These are phyloP conservation scores for Neurospora hispaniola DNA, from an alignment of 495 filamentous ascomycete genomes.

Conservation along the genomic window DNA sequence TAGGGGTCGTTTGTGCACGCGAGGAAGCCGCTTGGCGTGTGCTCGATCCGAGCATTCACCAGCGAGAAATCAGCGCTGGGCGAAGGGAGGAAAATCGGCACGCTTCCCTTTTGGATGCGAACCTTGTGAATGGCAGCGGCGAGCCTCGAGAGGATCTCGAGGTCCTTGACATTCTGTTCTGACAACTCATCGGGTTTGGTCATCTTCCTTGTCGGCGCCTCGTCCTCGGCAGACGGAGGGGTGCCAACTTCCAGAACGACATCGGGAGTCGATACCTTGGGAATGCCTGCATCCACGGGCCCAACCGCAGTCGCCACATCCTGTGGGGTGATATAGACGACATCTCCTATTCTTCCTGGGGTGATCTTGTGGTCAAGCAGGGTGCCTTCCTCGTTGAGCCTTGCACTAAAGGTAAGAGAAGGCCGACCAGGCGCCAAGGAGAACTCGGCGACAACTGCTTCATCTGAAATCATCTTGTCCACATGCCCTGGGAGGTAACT, in stretches of 20 bases:
- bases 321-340: slow-evolving; percentile 60
- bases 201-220: slow-evolving; percentile 21
- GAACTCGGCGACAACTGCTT: slow-evolving; percentile 48
- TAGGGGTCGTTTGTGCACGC: slow-evolving; percentile 27
- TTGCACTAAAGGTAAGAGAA: slow-evolving; percentile 73
- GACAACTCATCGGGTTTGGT: slow-evolving; percentile 24
- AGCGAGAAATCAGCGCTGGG: slow-evolving; percentile 25
- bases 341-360: slow-evolving; percentile 59
- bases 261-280: not conserved
- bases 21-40: slow-evolving; percentile 10
- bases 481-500: slow-evolving; percentile 67
- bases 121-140: slow-evolving; percentile 22
- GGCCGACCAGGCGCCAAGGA: slow-evolving; percentile 58
- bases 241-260: slow-evolving; percentile 24
- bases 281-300: slow-evolving; percentile 9
- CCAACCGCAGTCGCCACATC: slow-evolving; percentile 42
- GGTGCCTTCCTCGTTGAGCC: slow-evolving; percentile 50
- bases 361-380: slow-evolving; percentile 60
- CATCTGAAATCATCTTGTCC: slow-evolving; percentile 61
- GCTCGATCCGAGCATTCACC: slow-evolving; percentile 10
- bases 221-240: slow-evolving; percentile 9
- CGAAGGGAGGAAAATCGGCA: slow-evolving; percentile 24
- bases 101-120: slow-evolving; percentile 29
- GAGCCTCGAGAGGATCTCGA: slow-evolving; percentile 25
- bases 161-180: slow-evolving; percentile 17